A percentile compares a stretch with the other conserved stretches of the same genome.
Conservation (phyloP, 2,329 filamentous ascomycete genomes). For the Sporothrix luriei region DNA sequence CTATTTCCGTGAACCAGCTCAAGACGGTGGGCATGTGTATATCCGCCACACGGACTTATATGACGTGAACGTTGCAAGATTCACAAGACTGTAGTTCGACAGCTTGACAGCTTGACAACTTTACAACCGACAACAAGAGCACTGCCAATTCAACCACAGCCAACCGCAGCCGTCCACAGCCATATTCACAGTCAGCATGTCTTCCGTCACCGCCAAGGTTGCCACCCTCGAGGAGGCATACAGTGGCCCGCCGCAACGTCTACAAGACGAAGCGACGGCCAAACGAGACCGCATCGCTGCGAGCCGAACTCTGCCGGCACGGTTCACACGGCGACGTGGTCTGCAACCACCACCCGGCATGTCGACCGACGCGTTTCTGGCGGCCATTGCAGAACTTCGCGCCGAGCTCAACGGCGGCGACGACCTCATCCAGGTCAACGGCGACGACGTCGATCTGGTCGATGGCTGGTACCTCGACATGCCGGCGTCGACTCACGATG, state of each 20-base stretch:
- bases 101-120: no score
- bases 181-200: no score
- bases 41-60: neutral
- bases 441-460: conserved; percentile 39
- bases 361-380: conserved; percentile 37
- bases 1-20: neutral
- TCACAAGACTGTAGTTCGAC: no score
- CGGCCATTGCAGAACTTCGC: conserved; percentile 42
- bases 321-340: conserved; percentile 34
- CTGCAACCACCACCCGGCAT: conserved; percentile 40
- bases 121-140: neutral
- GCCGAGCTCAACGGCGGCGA: conserved; percentile 37
- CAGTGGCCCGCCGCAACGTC: conserved; percentile 38
- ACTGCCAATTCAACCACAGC: no score
- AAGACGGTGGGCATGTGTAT: neutral
- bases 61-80: neutral
- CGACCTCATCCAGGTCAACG: conserved; percentile 43
- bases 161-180: no score
- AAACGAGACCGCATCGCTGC: conserved; percentile 35
- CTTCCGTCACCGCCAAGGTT: neutral
- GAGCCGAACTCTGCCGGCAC: conserved; percentile 38
- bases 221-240: conserved; percentile 37
- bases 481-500: conserved; percentile 47
- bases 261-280: conserved; percentile 38
- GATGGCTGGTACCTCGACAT: conserved; percentile 44